phyloP scores from a whole-genome alignment of 129 eudicot species.

The Pittosporum tobira region DNA sequence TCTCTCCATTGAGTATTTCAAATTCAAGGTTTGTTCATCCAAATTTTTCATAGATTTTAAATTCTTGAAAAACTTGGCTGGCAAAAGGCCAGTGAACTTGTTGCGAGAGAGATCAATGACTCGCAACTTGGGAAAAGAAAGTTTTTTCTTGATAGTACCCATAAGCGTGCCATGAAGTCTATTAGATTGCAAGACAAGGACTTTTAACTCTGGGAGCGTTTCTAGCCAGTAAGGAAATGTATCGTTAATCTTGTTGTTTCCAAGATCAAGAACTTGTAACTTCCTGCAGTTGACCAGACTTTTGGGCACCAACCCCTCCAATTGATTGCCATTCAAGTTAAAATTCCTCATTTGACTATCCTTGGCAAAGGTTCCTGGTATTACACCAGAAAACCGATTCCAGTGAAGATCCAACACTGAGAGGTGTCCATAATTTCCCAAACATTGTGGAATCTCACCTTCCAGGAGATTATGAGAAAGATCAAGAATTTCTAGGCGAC shows the following conservation, averaged over 20 bases:
- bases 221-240: constrained; percentile 12
- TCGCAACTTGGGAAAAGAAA: constrained; percentile 7
- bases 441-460: constrained; percentile 3
- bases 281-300: background rate
- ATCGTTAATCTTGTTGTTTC: background rate
- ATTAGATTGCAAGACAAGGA: constrained; percentile 10
- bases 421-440: background rate
- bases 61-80: background rate
- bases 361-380: background rate
- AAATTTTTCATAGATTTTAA: background rate
- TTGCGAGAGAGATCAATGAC: constrained; percentile 20
- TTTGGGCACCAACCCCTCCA: constrained; percentile 12
- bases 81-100: constrained; percentile 6
- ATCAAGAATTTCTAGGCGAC: background rate
- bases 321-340: background rate
- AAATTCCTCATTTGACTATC: background rate
- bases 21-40: background rate
- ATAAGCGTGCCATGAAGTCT: constrained; percentile 8
- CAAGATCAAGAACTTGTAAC: constrained; percentile 5
- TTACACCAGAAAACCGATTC: background rate
- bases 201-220: background rate
- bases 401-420: background rate
- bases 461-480: background rate
- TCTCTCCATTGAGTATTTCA: too few species aligned
- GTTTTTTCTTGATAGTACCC: too few species aligned